phyloP scores from a whole-genome alignment of 1,284 basidiomycete genomes.

The Ustilago xerochloae region DNA sequence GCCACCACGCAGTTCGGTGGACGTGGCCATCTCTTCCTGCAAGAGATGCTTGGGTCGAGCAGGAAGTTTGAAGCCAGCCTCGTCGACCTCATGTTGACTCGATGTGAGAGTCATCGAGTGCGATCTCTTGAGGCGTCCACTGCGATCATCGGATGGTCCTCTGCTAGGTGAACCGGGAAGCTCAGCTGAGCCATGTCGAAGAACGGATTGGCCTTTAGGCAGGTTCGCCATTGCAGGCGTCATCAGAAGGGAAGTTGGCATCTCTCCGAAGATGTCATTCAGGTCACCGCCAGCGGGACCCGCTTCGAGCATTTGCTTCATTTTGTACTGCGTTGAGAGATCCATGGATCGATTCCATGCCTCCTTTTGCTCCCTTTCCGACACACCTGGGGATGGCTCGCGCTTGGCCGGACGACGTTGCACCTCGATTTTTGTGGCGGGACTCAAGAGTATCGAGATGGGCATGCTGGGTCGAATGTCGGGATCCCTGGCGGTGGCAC shows the following conservation, averaged over 20 bases:
- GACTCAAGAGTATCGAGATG: slow-evolving; percentile 31
- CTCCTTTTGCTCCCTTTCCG: slow-evolving; percentile 22
- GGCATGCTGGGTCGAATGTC: slow-evolving; percentile 35
- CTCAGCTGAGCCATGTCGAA: slow-evolving; percentile 21
- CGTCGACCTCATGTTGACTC: slow-evolving; percentile 11
- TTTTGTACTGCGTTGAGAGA: slow-evolving; percentile 26
- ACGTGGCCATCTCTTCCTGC: slow-evolving; percentile 41
- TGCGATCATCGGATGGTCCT: not conserved
- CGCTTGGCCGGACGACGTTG: slow-evolving; percentile 9
- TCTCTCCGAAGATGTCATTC: slow-evolving; percentile 42
- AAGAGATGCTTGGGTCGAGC: slow-evolving; percentile 28
- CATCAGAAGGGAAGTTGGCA: slow-evolving; percentile 44
- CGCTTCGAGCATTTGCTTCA: slow-evolving; percentile 41
- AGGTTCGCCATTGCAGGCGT: slow-evolving; percentile 35
- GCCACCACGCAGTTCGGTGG: slow-evolving; percentile 30
- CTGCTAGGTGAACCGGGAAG: not conserved
- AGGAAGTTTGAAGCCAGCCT: slow-evolving; percentile 29
- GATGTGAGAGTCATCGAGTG: slow-evolving; percentile 6
- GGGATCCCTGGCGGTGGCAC: slow-evolving; percentile 25
- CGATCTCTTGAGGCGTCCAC: slow-evolving; percentile 4
- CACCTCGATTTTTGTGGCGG: slow-evolving; percentile 10
- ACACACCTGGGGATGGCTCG: slow-evolving; percentile 6
- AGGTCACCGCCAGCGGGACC: slow-evolving; percentile 35
- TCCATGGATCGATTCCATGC: slow-evolving; percentile 44
- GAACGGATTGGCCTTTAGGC: slow-evolving; percentile 22